Evolutionary conservation across 805 yeast species (phyloP), one percentile per base, ranked within the genome.

Genomic region (Saturnispora bothae): DNA sequence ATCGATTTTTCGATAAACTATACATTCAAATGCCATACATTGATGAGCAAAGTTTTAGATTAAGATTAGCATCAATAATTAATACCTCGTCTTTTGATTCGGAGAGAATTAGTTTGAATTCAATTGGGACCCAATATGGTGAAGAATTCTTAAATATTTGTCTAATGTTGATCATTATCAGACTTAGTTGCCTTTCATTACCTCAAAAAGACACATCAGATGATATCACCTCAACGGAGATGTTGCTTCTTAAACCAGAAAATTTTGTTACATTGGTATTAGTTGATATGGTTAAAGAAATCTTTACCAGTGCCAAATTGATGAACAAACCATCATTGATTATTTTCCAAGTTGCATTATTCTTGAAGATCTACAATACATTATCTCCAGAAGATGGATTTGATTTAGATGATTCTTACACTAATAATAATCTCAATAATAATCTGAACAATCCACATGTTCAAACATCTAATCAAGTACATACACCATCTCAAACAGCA

Each of bases 11-110:
- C 51, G 65, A 64, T 9, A 63, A 66, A 25, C 56, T 79, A 4
- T 81, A 81, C 51, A 69, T 82, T 12, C 76, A 70, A 40, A 63
- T 79, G 48, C 88, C 92, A 3, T 75, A 70, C 44, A 56, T 79
- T 25, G 85, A 79, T 53, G 84, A 79, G 51, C 59, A 48, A 37
- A 61, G 61, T 8, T 72, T 74, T 51, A 65, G 65, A 38, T 46
- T 46, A 15, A 66, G 68, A 34, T 53, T 75, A 14, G 46, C 57
- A 1, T 50, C 63, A 18, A 65, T 76, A 5, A 56, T 76, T 23
- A 80, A 76, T 12, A 37, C 54, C 1, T 59, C 56, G 19, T 64
- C 63, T 34, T 42, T 38, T 57, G 57, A 43, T 31, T 50, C 54
- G 13, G 58, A 58, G 33, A 52, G 52, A 37, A 53, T 59, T 16